Percentiles rank a stretch among this genome's conserved stretches.
Conservation (phyloP, 495 filamentous ascomycete species). For the Podospora pseudoanserina region DNA sequence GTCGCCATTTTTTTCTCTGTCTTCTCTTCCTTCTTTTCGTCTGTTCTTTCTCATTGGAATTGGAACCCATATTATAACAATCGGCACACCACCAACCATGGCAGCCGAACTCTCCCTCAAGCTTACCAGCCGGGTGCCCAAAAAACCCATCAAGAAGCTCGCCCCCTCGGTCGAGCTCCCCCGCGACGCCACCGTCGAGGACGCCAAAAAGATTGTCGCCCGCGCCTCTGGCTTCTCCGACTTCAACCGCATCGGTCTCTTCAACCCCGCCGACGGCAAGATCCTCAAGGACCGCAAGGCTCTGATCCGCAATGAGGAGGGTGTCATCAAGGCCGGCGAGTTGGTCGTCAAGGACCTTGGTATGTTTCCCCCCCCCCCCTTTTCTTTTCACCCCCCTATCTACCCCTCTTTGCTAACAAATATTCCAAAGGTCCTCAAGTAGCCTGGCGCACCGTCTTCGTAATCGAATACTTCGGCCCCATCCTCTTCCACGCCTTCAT, state of each 20-base stretch:
- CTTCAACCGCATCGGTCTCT: constrained; percentile 63
- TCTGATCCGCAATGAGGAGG: constrained; percentile 55
- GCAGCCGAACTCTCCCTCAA: constrained; percentile 39
- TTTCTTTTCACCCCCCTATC: background rate
- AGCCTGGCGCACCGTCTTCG: constrained; percentile 87
- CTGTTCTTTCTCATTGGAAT: background rate
- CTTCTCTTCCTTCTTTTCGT: background rate
- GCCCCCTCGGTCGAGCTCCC: constrained; percentile 63
- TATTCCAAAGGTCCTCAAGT: constrained; percentile 72
- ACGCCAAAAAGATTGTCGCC: constrained; percentile 51
- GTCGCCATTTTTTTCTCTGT: background rate
- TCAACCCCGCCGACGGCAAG: constrained; percentile 65
- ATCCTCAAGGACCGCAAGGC: constrained; percentile 55
- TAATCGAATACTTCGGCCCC: constrained; percentile 94
- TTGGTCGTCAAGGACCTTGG: constrained; percentile 92
- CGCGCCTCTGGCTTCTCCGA: constrained; percentile 44
- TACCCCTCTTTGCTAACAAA: constrained; percentile 14
- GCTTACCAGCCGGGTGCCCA: constrained; percentile 43
- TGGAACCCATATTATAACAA: background rate
- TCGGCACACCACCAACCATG: constrained; percentile 22
- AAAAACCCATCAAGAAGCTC: constrained; percentile 66
- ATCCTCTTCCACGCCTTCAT: constrained; percentile 74
- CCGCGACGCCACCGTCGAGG: constrained; percentile 56
- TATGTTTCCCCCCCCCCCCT: constrained; percentile 40
- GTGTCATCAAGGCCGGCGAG: constrained; percentile 63